Base-by-base conservation (phyloP, 352 stramenopile genomes). In the Thalassiosira mediterranea region DNA sequence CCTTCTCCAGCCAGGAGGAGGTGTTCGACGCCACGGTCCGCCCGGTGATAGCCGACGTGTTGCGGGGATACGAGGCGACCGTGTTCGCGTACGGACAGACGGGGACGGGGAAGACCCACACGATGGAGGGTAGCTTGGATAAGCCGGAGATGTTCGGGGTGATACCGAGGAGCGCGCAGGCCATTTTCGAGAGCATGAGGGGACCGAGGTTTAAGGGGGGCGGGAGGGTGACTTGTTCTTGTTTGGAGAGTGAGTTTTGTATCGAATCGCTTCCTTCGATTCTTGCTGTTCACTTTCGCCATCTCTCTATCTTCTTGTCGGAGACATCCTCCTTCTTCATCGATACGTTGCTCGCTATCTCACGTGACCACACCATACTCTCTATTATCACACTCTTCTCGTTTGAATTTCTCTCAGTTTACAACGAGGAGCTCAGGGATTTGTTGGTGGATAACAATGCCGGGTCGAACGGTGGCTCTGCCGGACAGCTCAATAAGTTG, bases 351-450 rank as follows among this genome's bases (percentile, higher is more conserved):
- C n/a, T n/a, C n/a, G n/a, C n/a, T n/a, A n/a, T n/a, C n/a, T n/a
- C n/a, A n/a, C n/a, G n/a, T n/a, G n/a, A n/a, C n/a, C n/a, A n/a
- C n/a, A n/a, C n/a, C n/a, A n/a, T n/a, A n/a, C n/a, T 42, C 34
- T 42, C 13, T 42, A 42, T 42, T 42, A 13, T 42, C 34, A 13
- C 7, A 42, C 34, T 42, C 34, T 42, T 42, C 34, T 42, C 34
- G 7, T 13, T 13, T 13, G 7, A 7, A 13, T 13, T 13, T 42
- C 34, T 7, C 34, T 7, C 7, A 42, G 93, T 99, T 51, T 99
- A 99, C 90, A 99, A 99, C 68, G 97, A 99, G 72, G 96, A 98
- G 62, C 84, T 98, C 4, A 94, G 95, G 46, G 96, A 98, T 77
- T 76, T 98, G 48, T 79, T 98, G 10, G 88, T 88, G 25, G 88